Base-by-base conservation (phyloP, 2,329 filamentous ascomycete species). In the Trichoderma semiorbis region DNA sequence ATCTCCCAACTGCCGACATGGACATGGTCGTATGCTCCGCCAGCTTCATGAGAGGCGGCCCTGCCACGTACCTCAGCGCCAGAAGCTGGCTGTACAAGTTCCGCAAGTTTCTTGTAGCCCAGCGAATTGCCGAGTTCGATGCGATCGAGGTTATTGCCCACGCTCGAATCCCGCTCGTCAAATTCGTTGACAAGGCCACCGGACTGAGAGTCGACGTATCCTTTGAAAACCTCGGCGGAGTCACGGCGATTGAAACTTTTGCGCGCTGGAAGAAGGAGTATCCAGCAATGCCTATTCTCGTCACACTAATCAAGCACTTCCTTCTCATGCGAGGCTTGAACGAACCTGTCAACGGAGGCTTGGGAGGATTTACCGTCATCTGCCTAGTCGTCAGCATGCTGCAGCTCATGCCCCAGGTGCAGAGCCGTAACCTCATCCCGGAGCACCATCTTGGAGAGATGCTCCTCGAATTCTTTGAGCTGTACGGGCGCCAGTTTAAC, bases 291-390 rank as follows among this genome's bases (percentile, higher is more conserved):
- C 92, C 94, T 0, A 89, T 93, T 53, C 84, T 99, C 28, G 93
- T 97, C 47, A 91, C 94, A 0, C 80, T 98, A 30, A 88, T 99
- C 82, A 99, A 99, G 83, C 96, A 99, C 75, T 95, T 97, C 72
- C 84, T 99, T 30, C 86, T 92, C 47, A 97, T 99, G 89, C 90
- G 94, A 73, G 93, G 91, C 1, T 85, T 98, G 67, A 98, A 98
- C 76, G 96, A 99, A 80, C 95, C 97, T 5, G 92, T 93, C 53
- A 93, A 90, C 73, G 96, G 96, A 70, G 96, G 96, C 3, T 90
- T 99, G 67, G 96, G 96, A 69, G 96, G 96, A 3, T 98, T 98
- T 79, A 93, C 94, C 1, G 92, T 97, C 74, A 98, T 95, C 70
- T 99, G 96, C 83, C 86, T 99, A 74, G 93, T 98, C 7, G 93